These are phyloP conservation scores for Chlorella vulgaris DNA, from an alignment of 139 green algal species.

Conservation along the genomic window DNA sequence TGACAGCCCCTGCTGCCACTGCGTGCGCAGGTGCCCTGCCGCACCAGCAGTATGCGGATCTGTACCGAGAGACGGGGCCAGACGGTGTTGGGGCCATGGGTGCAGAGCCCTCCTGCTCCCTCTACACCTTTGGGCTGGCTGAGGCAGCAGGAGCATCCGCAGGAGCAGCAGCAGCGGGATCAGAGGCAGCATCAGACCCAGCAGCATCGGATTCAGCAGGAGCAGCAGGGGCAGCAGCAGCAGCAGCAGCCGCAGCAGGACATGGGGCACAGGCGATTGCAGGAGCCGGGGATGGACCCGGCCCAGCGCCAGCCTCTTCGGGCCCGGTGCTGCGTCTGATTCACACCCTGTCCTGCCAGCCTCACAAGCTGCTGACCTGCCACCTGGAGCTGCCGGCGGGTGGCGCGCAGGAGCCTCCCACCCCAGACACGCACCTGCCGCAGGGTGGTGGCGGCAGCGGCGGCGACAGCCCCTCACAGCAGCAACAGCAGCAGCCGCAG, in stretches of 20 bases:
- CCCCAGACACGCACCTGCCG: not conserved
- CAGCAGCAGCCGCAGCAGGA: not conserved
- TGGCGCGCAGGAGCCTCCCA: slow-evolving; percentile 20
- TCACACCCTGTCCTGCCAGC: slow-evolving; percentile 29
- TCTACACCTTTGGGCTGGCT: slow-evolving; percentile 23
- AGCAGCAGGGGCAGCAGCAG: not conserved
- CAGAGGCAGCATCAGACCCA: not conserved
- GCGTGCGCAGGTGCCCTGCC: slow-evolving; percentile 14
- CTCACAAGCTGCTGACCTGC: slow-evolving; percentile 38
- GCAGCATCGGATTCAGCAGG: not conserved
- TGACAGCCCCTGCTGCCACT: not conserved
- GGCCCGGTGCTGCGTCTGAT: slow-evolving; percentile 3
- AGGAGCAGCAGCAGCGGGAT: not conserved
- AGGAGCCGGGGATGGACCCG: not conserved
- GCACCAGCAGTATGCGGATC: slow-evolving; percentile 63
- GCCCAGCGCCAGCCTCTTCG: not conserved
- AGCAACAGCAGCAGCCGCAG: not conserved
- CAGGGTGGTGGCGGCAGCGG: not conserved
- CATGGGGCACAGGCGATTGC: not conserved
- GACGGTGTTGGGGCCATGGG: slow-evolving; percentile 56
- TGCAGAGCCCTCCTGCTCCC: slow-evolving; percentile 44
- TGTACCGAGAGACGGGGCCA: slow-evolving; percentile 67
- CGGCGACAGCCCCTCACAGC: not conserved
- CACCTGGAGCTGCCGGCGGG: slow-evolving; percentile 15
- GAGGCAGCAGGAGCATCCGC: not conserved